Conservation (phyloP, 2,329 filamentous ascomycete genomes). For the Aureobasidium leucospermi region DNA sequence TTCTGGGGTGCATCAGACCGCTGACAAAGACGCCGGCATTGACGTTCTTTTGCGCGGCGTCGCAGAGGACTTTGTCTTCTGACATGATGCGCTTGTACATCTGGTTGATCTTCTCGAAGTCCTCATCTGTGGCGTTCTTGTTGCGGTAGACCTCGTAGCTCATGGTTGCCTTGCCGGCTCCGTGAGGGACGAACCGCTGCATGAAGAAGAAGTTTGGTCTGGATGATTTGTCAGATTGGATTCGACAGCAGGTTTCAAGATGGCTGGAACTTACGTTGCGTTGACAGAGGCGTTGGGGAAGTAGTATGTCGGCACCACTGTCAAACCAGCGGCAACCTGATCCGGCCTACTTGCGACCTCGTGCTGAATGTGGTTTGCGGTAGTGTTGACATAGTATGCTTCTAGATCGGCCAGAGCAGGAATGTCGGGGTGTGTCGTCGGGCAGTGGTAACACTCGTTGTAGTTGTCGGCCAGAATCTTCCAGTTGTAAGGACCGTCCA, state of each 20-base stretch:
- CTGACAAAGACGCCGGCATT: slow-evolving; percentile 55
- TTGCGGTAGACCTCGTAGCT: slow-evolving; percentile 58
- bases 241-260: not conserved
- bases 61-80: slow-evolving; percentile 58
- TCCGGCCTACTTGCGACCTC: slow-evolving; percentile 38
- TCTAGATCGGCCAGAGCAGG: slow-evolving; percentile 50
- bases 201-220: slow-evolving; percentile 57
- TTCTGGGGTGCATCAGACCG: slow-evolving; percentile 54
- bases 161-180: slow-evolving; percentile 47
- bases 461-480: slow-evolving; percentile 55
- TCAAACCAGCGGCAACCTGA: slow-evolving; percentile 42
- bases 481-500: slow-evolving; percentile 52
- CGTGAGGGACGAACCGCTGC: slow-evolving; percentile 53
- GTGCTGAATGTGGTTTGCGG: slow-evolving; percentile 46
- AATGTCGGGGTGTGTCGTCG: slow-evolving; percentile 52
- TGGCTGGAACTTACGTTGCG: slow-evolving; percentile 36
- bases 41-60: slow-evolving; percentile 53
- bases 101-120: slow-evolving; percentile 50
- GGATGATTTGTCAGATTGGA: not conserved
- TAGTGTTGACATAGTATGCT: slow-evolving; percentile 47
- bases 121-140: slow-evolving; percentile 51
- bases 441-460: slow-evolving; percentile 57
- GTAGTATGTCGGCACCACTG: slow-evolving; percentile 42
- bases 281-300: slow-evolving; percentile 47
- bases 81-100: slow-evolving; percentile 59